Base-by-base conservation (phyloP, 2,329 filamentous ascomycete genomes). In the Ascochyta clinopodiicola region DNA sequence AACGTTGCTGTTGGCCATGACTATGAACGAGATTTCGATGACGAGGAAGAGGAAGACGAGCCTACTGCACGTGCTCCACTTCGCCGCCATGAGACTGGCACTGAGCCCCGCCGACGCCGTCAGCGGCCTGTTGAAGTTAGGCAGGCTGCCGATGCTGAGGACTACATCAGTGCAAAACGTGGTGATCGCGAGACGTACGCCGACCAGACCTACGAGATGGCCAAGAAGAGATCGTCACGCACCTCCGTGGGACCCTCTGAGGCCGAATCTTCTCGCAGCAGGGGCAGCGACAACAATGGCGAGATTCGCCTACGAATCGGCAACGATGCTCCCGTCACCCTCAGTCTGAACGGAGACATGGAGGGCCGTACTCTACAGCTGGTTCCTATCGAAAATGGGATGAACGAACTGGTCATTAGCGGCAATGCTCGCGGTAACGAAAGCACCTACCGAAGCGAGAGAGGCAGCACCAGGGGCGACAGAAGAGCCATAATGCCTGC, bases 281-380 rank as follows among this genome's bases (percentile, higher is more conserved):
- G 55, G 24, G 59, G 67, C 24, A 69, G 68, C 43, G 71, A 72
- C 22, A 66, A 60, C 36, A 68, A 69, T 29, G 72, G 71, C 17
- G 73, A 75, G 49, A 72, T 76, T 44, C 71, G 71, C 31, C 67
- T 76, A 22, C 66, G 68, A n/a, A 64, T 76, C 12, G 71, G 71
- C 50, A 66, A 69, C 17, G 66, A 70, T 24, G 66, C 68, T 21
- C 67, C 68, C 27, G 61, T 74, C 31, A 73, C 65, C 35, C 62
- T 76, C 32, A 67, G 69, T 19, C 68, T 76, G 50, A 70, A 69
- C 35, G 74, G 74, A 27, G 72, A 75, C 29, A 75, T 74, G 69
- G 72, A 75, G 47, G 73, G 72, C 13, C 73, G 74, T 44, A 73
- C 64, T 9, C 59, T 76, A 24, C 66, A 66, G n/a, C 55, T 76